Evolutionary conservation across 495 filamentous ascomycete genomes (phyloP), one percentile per base, ranked within the genome.

Genomic region (Gamarada debralockiae): DNA sequence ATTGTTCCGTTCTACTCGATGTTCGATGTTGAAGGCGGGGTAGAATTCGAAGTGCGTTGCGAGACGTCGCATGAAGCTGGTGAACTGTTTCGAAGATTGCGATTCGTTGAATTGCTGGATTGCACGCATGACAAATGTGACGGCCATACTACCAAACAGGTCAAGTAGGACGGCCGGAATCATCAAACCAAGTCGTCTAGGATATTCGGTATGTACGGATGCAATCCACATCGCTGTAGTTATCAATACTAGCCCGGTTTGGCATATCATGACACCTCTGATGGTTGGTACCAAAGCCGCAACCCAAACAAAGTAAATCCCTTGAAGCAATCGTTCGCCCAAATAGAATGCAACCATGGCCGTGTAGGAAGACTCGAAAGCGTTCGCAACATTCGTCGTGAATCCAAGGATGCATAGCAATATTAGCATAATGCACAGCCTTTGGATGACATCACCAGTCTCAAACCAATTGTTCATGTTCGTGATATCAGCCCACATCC

Each of bases 21-120:
- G 78, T 63, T 81, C 78, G 57, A 81, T 80, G 53, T 79, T 80
- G 36, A 77, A 62, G 22, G 71, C 70, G 29, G 77, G 77, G 33
- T 65, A 73, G 64, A 78, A 81, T 48, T 78, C 75, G 54, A 79
- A 79, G 10, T 29, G 27, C 27, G 27, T 29, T 29, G 27, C 27
- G 5, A 29, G 27, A 29, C 27, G 5, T 10, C 27, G 27, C 27
- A 29, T 29, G 27, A 29, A 5, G 27, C 27, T 5, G 34, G 43
- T 23, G 41, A 49, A 41, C 29, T 57, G 50, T 37, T 48, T 52
- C 15, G 31, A 18, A 23, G 49, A 29, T 5, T 29, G 5, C 10
- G 27, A 29, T 10, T 29, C 27, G 10, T 29, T 29, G 27, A 5
- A 29, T 29, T 29, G 27, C 27, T 29, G 27, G 27, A 29, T 5